These are phyloP conservation scores for Macrotyloma uniflorum DNA, from an alignment of 306 rosid species.

Conservation along the genomic window DNA sequence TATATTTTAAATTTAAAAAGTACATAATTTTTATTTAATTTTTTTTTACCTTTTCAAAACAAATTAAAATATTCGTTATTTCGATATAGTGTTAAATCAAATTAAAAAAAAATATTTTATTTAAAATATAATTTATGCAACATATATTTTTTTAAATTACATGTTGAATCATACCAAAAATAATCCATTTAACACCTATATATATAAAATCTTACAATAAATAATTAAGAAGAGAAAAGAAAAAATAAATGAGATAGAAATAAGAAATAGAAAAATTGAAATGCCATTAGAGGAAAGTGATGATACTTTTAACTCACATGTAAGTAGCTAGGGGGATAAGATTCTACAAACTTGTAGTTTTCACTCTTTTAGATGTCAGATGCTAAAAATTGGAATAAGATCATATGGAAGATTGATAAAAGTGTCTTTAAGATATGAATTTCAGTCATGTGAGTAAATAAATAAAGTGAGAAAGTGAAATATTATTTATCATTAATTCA, in stretches of 20 bases:
- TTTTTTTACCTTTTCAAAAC: too few species aligned
- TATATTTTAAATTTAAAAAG: too few species aligned
- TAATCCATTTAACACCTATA: too few species aligned
- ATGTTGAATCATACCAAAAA: too few species aligned
- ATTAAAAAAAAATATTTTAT: too few species aligned
- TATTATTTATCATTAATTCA: neutral
- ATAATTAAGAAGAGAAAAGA: neutral
- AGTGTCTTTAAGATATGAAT: neutral
- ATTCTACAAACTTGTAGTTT: neutral
- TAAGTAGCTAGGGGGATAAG: neutral
- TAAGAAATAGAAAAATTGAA: neutral
- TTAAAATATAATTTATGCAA: too few species aligned
- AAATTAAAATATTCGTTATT: too few species aligned
- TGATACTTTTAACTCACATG: neutral
- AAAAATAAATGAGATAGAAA: neutral
- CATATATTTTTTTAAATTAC: too few species aligned
- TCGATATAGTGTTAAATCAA: too few species aligned
- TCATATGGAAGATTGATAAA: conserved; percentile 1
- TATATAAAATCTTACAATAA: too few species aligned
- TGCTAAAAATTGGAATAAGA: conserved; percentile 36
- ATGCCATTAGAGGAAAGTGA: conserved; percentile 2
- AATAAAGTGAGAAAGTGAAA: neutral
- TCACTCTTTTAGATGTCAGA: neutral
- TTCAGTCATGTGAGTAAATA: neutral
- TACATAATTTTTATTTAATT: too few species aligned